Evolutionary conservation across 1,284 basidiomycete genomes (phyloP).

Genomic region (Rhizoctonia solani): DNA sequence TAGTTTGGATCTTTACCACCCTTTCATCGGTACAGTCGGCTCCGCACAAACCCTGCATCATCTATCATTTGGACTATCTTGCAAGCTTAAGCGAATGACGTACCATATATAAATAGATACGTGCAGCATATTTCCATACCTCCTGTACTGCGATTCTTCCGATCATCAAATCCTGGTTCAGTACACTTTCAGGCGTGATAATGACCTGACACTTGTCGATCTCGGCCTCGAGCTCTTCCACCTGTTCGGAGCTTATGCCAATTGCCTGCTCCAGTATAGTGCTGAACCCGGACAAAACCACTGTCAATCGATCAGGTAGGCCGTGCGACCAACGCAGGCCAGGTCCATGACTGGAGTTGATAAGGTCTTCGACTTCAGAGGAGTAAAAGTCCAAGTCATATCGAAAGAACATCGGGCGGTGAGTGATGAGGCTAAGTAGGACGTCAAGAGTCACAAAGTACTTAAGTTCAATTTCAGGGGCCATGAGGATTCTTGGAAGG

Average conservation of each 20-base stretch:
- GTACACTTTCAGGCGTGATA: neutral
- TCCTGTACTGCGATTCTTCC: conserved; percentile 17
- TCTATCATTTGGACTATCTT: neutral
- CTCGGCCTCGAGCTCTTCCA: conserved; percentile 1
- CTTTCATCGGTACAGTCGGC: neutral
- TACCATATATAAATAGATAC: conserved; percentile 16
- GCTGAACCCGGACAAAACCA: neutral
- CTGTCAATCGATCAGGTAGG: conserved; percentile 3
- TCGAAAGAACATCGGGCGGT: conserved; percentile 4
- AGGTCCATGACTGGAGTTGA: neutral
- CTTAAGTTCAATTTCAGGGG: neutral
- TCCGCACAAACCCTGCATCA: conserved; percentile 4
- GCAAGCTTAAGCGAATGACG: neutral
- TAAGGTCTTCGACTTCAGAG: neutral
- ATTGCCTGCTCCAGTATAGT: conserved; percentile 8
- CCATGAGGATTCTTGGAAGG: neutral
- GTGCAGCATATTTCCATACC: neutral
- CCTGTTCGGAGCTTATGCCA: neutral
- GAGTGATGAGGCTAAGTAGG: neutral
- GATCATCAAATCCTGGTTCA: neutral
- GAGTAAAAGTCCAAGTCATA: neutral
- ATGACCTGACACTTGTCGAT: neutral
- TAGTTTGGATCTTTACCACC: conserved; percentile 3
- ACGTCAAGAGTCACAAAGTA: conserved; percentile 10
- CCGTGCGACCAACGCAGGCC: conserved; percentile 21